phyloP scores from a whole-genome alignment of 192 early-diverging fungal species.

The Coemansia nantahalensis region DNA sequence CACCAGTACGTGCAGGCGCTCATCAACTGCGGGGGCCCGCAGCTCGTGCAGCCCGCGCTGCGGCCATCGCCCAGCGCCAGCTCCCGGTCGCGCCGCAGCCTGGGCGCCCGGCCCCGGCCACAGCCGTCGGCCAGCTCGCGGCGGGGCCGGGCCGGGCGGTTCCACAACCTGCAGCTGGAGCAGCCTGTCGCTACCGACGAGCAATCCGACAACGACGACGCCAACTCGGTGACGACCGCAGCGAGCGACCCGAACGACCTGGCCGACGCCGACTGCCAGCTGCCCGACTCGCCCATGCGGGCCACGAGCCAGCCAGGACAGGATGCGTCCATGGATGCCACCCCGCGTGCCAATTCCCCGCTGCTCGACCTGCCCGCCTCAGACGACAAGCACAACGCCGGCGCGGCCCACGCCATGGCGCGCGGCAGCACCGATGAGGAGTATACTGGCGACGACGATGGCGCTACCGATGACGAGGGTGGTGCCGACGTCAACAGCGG shows the following conservation, averaged over 20 bases:
- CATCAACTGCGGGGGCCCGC: slow-evolving; percentile 22
- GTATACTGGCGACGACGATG: no score
- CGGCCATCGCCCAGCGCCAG: slow-evolving; percentile 5
- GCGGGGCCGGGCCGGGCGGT: slow-evolving; percentile 17
- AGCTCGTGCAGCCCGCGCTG: slow-evolving; percentile 4
- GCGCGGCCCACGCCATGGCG: no score
- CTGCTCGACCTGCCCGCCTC: not conserved
- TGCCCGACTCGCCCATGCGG: slow-evolving; percentile 21
- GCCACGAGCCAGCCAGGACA: slow-evolving; percentile 6
- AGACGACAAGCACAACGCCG: no score
- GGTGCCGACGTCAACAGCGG: not conserved
- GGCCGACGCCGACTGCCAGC: slow-evolving; percentile 24
- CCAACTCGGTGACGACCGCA: slow-evolving; percentile 31
- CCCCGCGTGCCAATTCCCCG: not conserved
- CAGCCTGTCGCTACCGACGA: slow-evolving; percentile 20
- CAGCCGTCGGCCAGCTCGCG: slow-evolving; percentile 4
- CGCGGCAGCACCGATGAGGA: no score
- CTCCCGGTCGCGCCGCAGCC: slow-evolving; percentile 22
- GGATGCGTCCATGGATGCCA: slow-evolving; percentile 4
- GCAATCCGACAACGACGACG: slow-evolving; percentile 41
- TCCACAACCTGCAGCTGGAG: slow-evolving; percentile 51
- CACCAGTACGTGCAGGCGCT: slow-evolving; percentile 50
- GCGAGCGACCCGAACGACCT: slow-evolving; percentile 43
- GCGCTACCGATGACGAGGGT: no score
- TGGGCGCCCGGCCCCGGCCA: slow-evolving; percentile 3